Evolutionary conservation across 768 basidiomycete genomes (phyloP), one percentile per base, ranked within the genome.

Genomic region (Termitomyces sp.): DNA sequence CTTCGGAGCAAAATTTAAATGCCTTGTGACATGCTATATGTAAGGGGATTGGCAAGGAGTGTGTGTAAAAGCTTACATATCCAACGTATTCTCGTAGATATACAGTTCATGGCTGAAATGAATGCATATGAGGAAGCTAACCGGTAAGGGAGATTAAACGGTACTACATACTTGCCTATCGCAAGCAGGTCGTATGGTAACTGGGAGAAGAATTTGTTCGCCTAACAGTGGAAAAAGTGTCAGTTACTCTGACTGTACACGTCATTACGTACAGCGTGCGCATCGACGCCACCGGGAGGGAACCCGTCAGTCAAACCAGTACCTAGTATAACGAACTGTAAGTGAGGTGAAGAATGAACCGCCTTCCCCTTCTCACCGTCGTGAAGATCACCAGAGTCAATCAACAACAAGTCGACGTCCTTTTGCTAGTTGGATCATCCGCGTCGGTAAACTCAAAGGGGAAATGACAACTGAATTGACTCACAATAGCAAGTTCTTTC

Each of bases 161-260:
- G 36, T 15, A 53, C 11, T 3, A 70, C 88, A 37, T 66, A 87
- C 84, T 95, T 95, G 66, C 93, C 93, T 54, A 94, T 92, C 1
- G 91, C 75, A 67, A 94, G 81, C 3, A 93, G 66, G 67, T 96
- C 94, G 66, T 93, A 95, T 0, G 88, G 88, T 16, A 95, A 76
- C 57, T 82, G 72, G 22, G 81, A 73, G 63, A 95, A 76, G 70
- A 93, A 87, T 67, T 88, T 75, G 70, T 93, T 91, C 16, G 89
- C 73, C 88, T 90, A 58, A 15, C 31, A 22, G 47, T 34, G 33
- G 7, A n/a, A 39, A 45, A 46, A 3, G 18, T 2, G 22, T 61
- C 22, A 41, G 15, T n/a, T 50, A 37, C 31, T 31, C 11, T 4
- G 20, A 18, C 11, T 31, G 7, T 4, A 22, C 22, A 37, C 20